Percentiles rank a stretch among this genome's conserved stretches.
Evolutionary conservation across 1,284 basidiomycete genomes (phyloP).

Genomic region (Earliella scabrosa): DNA sequence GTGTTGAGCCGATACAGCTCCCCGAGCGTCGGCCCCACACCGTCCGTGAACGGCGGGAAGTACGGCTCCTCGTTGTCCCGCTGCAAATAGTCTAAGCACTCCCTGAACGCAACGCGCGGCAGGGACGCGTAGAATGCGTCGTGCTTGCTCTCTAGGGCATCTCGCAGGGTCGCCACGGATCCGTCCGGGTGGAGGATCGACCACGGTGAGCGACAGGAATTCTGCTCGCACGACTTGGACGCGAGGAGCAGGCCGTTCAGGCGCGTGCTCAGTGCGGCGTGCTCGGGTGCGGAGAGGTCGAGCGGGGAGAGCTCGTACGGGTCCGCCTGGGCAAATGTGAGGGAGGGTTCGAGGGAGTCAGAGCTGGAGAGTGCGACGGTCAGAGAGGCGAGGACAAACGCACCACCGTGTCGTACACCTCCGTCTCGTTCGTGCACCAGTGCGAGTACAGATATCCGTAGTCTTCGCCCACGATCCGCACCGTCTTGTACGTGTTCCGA

Average conservation of each 20-base stretch:
- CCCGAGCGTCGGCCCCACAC: neutral
- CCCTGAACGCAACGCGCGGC: neutral
- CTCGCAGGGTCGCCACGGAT: neutral
- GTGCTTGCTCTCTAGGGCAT: neutral
- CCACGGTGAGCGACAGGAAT: neutral
- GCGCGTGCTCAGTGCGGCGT: neutral
- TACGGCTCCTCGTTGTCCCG: neutral
- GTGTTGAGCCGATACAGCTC: neutral
- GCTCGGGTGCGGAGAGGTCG: neutral
- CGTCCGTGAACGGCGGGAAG: neutral
- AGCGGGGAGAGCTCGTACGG: neutral
- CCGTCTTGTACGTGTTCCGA: neutral
- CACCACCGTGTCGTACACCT: neutral
- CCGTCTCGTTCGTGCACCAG: slow-evolving; percentile 4
- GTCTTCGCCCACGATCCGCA: neutral
- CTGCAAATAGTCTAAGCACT: neutral
- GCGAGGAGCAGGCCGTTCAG: neutral
- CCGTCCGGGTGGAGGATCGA: neutral
- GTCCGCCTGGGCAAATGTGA: neutral
- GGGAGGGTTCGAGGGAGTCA: neutral
- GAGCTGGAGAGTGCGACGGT: no score
- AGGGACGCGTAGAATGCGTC: neutral
- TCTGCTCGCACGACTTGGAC: neutral
- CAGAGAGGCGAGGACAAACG: neutral
- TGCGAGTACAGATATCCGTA: neutral